Evolutionary conservation across 176 grass and related monocot species (phyloP).

Genomic region (Eragrostis curvula): DNA sequence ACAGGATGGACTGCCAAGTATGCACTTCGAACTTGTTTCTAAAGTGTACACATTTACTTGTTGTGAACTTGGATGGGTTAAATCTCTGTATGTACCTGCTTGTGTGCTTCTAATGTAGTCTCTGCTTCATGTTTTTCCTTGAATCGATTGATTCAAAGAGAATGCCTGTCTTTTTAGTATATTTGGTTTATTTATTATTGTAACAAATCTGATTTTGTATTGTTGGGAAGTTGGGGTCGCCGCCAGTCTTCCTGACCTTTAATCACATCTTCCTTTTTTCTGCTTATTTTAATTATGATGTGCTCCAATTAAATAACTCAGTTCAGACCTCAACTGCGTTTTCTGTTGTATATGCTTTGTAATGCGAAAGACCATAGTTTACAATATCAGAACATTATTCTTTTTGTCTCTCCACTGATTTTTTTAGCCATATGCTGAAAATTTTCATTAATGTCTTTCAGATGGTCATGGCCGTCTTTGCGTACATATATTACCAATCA

Average conservation of each 20-base stretch:
- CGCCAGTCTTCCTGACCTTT: background rate
- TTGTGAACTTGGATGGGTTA: background rate
- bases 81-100: background rate
- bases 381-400: background rate
- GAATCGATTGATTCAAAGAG: slow-evolving; percentile 6
- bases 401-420: background rate
- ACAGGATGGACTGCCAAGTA: slow-evolving; percentile 98
- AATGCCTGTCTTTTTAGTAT: background rate
- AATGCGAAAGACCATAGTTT: background rate
- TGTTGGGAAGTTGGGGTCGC: background rate
- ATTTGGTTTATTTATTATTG: background rate
- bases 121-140: background rate
- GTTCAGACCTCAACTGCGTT: background rate
- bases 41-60: background rate
- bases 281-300: background rate
- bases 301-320: background rate
- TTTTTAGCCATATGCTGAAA: background rate
- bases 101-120: background rate
- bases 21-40: slow-evolving; percentile 10
- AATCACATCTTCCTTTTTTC: background rate
- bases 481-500: slow-evolving; percentile 90
- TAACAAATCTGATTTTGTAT: background rate
- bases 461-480: slow-evolving; percentile 97
- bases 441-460: slow-evolving; percentile 39
- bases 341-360: background rate